Evolutionary conservation across 2,329 filamentous ascomycete species (phyloP).

Genomic region (Chaetomiaceae sp.): DNA sequence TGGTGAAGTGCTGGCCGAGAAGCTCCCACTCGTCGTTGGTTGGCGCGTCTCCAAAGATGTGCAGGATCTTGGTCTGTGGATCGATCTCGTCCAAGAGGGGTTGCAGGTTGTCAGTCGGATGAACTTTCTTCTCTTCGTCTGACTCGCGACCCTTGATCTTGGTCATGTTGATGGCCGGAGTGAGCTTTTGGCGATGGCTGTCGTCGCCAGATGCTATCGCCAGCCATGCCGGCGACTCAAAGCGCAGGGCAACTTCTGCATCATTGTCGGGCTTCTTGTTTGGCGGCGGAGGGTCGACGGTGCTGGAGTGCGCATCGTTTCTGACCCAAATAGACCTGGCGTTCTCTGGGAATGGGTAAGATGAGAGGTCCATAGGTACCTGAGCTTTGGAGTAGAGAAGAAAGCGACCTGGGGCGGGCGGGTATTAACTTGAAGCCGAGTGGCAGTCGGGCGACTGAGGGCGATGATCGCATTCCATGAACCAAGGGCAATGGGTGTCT

Average conservation of each 20-base stretch:
- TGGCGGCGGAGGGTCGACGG: background rate
- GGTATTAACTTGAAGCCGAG: too few relatives aligned
- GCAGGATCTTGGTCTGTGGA: background rate
- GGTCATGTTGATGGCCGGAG: background rate
- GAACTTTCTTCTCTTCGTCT: background rate
- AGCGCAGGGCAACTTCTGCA: background rate
- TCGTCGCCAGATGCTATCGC: background rate
- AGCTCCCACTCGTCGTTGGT: conserved; percentile 6
- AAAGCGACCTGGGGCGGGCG: too few relatives aligned
- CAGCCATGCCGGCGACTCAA: background rate
- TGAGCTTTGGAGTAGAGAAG: too few relatives aligned
- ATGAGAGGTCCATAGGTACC: too few relatives aligned
- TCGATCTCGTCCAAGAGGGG: background rate
- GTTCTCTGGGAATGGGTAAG: background rate
- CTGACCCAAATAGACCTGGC: background rate
- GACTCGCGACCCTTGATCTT: background rate
- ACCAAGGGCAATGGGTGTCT: too few relatives aligned
- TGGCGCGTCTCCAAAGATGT: conserved; percentile 1
- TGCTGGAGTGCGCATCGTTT: background rate
- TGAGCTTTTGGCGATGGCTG: background rate
- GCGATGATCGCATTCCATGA: too few relatives aligned
- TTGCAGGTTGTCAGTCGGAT: background rate
- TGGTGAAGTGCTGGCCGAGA: conserved; percentile 1
- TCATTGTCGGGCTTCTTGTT: too few relatives aligned
- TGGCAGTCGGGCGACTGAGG: too few relatives aligned